Conservation (phyloP, 805 yeast genomes). For the Metschnikowia dekortorum region DNA sequence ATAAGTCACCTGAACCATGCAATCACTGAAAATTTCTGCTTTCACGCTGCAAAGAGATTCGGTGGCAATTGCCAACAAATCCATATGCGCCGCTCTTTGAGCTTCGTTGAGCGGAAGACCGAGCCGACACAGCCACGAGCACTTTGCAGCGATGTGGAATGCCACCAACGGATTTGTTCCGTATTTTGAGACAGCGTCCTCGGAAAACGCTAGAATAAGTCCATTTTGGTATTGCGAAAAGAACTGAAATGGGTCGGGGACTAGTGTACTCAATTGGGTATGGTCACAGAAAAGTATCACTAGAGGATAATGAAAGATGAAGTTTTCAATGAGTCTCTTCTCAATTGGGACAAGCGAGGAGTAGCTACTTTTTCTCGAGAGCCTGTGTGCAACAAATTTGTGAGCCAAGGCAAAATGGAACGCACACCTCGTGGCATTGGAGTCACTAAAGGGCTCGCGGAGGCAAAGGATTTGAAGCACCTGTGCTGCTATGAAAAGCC, state of each 20-base stretch:
- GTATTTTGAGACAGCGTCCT: slow-evolving; percentile 5
- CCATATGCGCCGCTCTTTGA: slow-evolving; percentile 1
- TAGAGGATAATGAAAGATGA: slow-evolving; percentile 15
- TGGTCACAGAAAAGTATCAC: slow-evolving; percentile 15
- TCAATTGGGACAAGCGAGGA: slow-evolving; percentile 4
- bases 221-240: slow-evolving; percentile 6
- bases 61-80: slow-evolving; percentile 7
- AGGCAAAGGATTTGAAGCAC: slow-evolving; percentile 14
- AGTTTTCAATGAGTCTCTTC: slow-evolving; percentile 13
- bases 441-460: slow-evolving; percentile 9
- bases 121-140: slow-evolving; percentile 18
- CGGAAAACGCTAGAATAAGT: slow-evolving; percentile 5
- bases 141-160: slow-evolving; percentile 16
- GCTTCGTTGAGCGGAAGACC: slow-evolving; percentile 5
- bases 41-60: slow-evolving; percentile 5
- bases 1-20: slow-evolving; percentile 6
- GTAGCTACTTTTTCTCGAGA: background rate
- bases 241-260: slow-evolving; percentile 13
- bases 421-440: slow-evolving; percentile 16
- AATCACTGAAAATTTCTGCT: background rate
- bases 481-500: slow-evolving; percentile 18
- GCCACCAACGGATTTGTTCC: slow-evolving; percentile 12
- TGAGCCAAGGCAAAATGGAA: slow-evolving; percentile 15
- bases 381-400: slow-evolving; percentile 1
- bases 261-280: slow-evolving; percentile 5